Conservation (phyloP, 331 rosid genomes). For the Pyracantha coccinea region DNA sequence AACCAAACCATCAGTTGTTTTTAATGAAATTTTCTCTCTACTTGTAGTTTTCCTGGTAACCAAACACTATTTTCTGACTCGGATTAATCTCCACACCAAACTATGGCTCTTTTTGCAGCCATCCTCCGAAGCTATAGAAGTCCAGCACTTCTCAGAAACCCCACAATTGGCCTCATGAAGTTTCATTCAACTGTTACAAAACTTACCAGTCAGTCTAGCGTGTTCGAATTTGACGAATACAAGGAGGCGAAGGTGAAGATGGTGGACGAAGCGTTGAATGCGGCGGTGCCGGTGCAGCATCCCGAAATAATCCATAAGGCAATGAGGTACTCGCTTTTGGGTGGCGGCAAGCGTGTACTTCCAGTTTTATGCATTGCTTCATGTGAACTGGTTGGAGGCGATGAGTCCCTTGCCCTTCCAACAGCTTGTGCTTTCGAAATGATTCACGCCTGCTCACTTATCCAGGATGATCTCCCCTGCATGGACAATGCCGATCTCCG, state of each 20-base stretch:
- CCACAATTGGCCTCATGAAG: too few relatives aligned
- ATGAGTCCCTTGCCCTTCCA: slow-evolving; percentile 19
- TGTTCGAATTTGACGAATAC: slow-evolving; percentile 21
- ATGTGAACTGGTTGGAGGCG: slow-evolving; percentile 36
- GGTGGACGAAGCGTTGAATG: slow-evolving; percentile 22
- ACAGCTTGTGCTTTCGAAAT: slow-evolving; percentile 40
- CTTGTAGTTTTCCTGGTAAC: too few relatives aligned
- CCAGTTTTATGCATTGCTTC: slow-evolving; percentile 29
- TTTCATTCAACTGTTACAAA: too few relatives aligned
- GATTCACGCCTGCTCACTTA: slow-evolving; percentile 21
- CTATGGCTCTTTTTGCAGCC: too few relatives aligned
- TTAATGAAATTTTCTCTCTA: too few relatives aligned
- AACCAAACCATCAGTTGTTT: too few relatives aligned
- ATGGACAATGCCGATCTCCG: slow-evolving; percentile 29
- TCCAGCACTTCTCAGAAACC: too few relatives aligned
- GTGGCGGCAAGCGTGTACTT: slow-evolving; percentile 20
- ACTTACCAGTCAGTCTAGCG: too few relatives aligned
- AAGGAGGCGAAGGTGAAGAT: slow-evolving; percentile 13
- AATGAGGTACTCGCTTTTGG: slow-evolving; percentile 32
- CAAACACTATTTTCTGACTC: too few relatives aligned
- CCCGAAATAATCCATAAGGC: slow-evolving; percentile 23
- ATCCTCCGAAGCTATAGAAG: too few relatives aligned
- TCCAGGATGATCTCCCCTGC: slow-evolving; percentile 40
- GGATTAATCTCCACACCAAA: too few relatives aligned
- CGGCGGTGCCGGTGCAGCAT: slow-evolving; percentile 22